Base-by-base conservation (phyloP, 495 filamentous ascomycete genomes). In the Trichoderma gamsii region DNA sequence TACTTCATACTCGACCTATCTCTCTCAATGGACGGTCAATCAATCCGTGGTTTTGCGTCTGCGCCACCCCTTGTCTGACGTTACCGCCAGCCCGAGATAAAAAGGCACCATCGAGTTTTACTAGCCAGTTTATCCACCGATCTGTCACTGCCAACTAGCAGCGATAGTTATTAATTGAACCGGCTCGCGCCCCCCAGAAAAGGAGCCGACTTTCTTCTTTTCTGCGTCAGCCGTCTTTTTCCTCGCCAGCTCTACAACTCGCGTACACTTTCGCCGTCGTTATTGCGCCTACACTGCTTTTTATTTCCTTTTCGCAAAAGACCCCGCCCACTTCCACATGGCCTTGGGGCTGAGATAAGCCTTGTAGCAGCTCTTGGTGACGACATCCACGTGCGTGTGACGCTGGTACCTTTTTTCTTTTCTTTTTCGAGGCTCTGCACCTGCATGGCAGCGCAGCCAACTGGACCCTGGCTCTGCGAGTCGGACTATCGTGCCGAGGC, bases 361-460 rank as follows among this genome's bases (percentile, higher is more conserved):
- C 35, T 38, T 38, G 44, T n/a, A 49, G 13, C 44, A 49, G 44
- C 6, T 38, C 35, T 23, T 23, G 27, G 56, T 61, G 56, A 61
- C 56, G 56, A 61, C 56, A 61, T 21, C n/a, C 51, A 38, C 51
- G n/a, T 56, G 51, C 51, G 21, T 21, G 51, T 25, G n/a, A 25
- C 51, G n/a, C 51, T 56, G 56, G 49, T 21, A 52, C 18, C n/a
- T 21, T 52, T 21, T 21, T 21, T 11, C 15, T 7, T 7, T 51
- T n/a, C 16, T 7, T 23, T 23, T 21, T 52, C 21, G 49, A 52
- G 49, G 18, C 9, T 52, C 49, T 61, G 56, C 8, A 15, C 29
- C 25, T 61, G 56, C 56, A 61, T 61, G 56, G 56, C 56, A 61
- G 25, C 21, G 21, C 52, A 61, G 11, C 27, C 21, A n/a, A 49